phyloP scores from a whole-genome alignment of 2,329 filamentous ascomycete species.

The Blastomyces parvus region DNA sequence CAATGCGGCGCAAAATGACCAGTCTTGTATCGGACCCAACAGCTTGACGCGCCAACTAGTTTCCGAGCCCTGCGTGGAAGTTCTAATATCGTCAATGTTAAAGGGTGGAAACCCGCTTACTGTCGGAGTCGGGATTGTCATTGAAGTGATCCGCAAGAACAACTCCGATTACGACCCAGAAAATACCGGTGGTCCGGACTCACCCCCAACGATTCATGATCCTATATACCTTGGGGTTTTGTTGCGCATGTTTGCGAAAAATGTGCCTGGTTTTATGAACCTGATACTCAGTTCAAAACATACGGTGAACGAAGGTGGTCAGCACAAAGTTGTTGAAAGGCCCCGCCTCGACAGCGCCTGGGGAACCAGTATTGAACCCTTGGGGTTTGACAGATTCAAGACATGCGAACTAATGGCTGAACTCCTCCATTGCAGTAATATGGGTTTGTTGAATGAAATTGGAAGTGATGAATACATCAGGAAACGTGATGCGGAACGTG shows the following conservation, averaged over 20 bases:
- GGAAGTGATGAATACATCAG: conserved; percentile 82
- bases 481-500: conserved; percentile 68
- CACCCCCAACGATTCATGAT: conserved; percentile 72
- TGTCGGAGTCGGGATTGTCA: conserved; percentile 92
- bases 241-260: conserved; percentile 76
- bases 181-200: conserved; percentile 68
- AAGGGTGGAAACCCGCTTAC: conserved; percentile 87
- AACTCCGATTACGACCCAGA: conserved; percentile 98
- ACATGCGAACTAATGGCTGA: conserved; percentile 99
- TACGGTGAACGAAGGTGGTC: conserved; percentile 47
- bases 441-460: conserved; percentile 86
- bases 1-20: conserved; percentile 94
- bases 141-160: conserved; percentile 98
- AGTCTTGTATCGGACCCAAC: conserved; percentile 97
- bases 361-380: conserved; percentile 79
- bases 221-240: conserved; percentile 93
- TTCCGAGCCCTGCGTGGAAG: conserved; percentile 70
- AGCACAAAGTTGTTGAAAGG: conserved; percentile 52
- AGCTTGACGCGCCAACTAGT: conserved; percentile 92
- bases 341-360: conserved; percentile 77
- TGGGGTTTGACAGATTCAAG: conserved; percentile 97
- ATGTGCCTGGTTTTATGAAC: conserved; percentile 89
- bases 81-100: conserved; percentile 85
- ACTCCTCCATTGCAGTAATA: conserved; percentile 93
- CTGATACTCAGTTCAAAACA: conserved; percentile 68